A percentile compares a stretch with the other conserved stretches of the same genome.
Evolutionary conservation across 495 filamentous ascomycete genomes (phyloP).

Genomic region (Chlorociboria aeruginascens): DNA sequence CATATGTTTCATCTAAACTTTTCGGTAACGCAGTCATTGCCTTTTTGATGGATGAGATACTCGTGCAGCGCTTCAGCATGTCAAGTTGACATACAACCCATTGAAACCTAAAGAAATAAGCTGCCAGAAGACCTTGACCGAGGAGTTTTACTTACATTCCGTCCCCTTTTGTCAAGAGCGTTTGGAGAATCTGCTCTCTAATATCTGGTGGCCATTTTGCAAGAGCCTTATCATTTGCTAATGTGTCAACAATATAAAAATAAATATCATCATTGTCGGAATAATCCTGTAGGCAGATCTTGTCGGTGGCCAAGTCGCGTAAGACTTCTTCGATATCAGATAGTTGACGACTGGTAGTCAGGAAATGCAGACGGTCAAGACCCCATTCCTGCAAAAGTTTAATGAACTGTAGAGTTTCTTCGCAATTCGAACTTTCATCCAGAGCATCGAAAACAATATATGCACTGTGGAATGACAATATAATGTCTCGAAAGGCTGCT

Average conservation of each 20-base stretch:
- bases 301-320: background rate
- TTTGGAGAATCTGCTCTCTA: constrained; percentile 18
- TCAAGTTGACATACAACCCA: constrained; percentile 12
- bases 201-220: constrained; percentile 17
- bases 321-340: constrained; percentile 6
- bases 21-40: constrained; percentile 1
- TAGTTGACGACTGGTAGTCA: constrained; percentile 13
- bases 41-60: constrained; percentile 2
- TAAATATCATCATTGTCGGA: constrained; percentile 4
- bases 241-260: constrained; percentile 4
- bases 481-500: constrained; percentile 9
- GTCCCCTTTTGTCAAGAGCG: constrained; percentile 20
- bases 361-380: constrained; percentile 2
- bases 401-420: constrained; percentile 5
- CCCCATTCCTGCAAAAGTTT: constrained; percentile 3
- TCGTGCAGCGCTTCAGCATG: constrained; percentile 7
- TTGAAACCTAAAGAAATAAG: constrained; percentile 7
- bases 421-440: constrained; percentile 18
- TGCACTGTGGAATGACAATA: constrained; percentile 9
- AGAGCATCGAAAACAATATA: constrained; percentile 25
- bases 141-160: constrained; percentile 12
- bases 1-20: constrained; percentile 9
- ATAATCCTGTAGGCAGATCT: constrained; percentile 3
- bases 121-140: background rate
- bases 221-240: constrained; percentile 12